These are phyloP conservation scores for Gaertneriomyces sp. DNA, from an alignment of 192 early-diverging fungal genomes.

Conservation along the genomic window DNA sequence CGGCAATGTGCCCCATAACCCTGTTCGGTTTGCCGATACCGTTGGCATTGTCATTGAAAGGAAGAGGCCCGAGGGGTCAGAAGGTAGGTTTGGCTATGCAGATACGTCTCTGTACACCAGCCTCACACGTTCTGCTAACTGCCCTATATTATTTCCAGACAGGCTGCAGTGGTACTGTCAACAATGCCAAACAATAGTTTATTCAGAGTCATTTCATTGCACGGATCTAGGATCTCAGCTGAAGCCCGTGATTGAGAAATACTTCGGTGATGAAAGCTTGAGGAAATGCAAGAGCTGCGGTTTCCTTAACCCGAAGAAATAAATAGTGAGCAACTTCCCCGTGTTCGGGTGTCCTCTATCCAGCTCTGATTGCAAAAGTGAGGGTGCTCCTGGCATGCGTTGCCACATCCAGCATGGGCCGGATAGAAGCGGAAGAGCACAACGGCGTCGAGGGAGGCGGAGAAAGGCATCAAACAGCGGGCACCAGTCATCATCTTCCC, in stretches of 20 bases:
- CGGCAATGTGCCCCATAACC: constrained; percentile 90
- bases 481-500: too few species aligned
- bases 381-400: too few species aligned
- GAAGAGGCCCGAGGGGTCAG: constrained; percentile 66
- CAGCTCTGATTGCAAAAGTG: too few species aligned
- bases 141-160: constrained; percentile 51
- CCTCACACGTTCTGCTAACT: neutral
- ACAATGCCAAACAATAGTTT: constrained; percentile 73
- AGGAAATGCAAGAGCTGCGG: constrained; percentile 69
- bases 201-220: constrained; percentile 89
- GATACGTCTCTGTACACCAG: neutral
- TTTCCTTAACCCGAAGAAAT: constrained; percentile 35
- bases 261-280: constrained; percentile 57
- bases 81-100: constrained; percentile 47
- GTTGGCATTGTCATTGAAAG: constrained; percentile 95
- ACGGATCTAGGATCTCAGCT: constrained; percentile 83
- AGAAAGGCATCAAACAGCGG: too few species aligned
- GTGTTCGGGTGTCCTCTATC: too few species aligned
- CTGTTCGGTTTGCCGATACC: constrained; percentile 87
- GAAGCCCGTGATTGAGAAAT: constrained; percentile 87
- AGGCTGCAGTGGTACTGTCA: constrained; percentile 94
- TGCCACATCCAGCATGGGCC: too few species aligned
- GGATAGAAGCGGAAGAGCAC: too few species aligned
- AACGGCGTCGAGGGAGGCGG: too few species aligned
- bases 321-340: neutral